Evolutionary conservation across 73 alveolate genomes (phyloP).

Genomic region (Paramecium sexaurelia): DNA sequence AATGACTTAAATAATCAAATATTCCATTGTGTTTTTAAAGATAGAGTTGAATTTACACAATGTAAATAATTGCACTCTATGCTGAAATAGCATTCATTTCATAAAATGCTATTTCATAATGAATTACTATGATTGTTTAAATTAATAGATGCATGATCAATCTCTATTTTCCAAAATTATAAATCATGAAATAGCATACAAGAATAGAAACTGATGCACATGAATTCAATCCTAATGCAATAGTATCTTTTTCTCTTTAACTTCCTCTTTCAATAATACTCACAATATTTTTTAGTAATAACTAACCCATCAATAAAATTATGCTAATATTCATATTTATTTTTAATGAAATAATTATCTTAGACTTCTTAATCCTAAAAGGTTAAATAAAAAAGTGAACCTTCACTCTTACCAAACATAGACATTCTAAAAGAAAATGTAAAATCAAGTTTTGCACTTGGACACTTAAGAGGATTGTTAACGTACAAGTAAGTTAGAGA

Average conservation of each 20-base stretch:
- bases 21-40: not conserved
- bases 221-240: not conserved
- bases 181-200: not conserved
- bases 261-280: not conserved
- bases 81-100: not conserved
- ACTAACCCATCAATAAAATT: not conserved
- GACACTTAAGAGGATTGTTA: not conserved
- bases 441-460: slow-evolving; percentile 37
- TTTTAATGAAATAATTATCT: not conserved
- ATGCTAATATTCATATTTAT: not conserved
- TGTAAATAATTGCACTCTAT: not conserved
- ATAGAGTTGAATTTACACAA: not conserved
- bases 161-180: not conserved
- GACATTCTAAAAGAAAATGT: slow-evolving; percentile 39
- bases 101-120: not conserved
- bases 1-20: not conserved
- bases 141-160: not conserved
- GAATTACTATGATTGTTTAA: not conserved
- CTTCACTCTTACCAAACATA: not conserved
- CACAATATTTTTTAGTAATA: not conserved
- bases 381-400: slow-evolving; percentile 29
- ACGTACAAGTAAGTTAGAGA: not conserved
- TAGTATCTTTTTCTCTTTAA: not conserved
- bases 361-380: not conserved
- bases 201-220: not conserved